Evolutionary conservation across 257 asterid species (phyloP), one percentile per base, ranked within the genome.

Genomic region (Przewalskia tangutica): DNA sequence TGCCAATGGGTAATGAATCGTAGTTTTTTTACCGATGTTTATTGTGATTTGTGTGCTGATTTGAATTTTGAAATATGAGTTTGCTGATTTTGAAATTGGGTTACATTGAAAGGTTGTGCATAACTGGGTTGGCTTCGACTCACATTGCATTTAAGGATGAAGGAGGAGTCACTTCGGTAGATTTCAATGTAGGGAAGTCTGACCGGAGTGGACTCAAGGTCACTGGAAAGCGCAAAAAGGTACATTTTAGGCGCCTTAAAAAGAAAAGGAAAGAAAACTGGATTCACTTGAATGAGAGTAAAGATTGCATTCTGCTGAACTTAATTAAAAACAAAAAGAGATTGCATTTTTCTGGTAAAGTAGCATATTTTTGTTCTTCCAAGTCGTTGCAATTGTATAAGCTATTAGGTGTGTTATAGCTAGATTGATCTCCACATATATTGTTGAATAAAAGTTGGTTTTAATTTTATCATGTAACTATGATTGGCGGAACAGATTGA

Each of bases 191-290:
- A 0, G 98, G 99, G 36, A 94, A 94, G 85, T 87, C 98, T 67
- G 97, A 96, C 83, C 87, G 98, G 48, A 93, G 97, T 84, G 95
- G 88, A 64, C 88, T 90, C 68, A 96, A 94, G 87, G 98, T 96
- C 59, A 89, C 98, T 1, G 99, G 98, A 42, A 96, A 96, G 79
- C 97, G 98, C 12, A 96, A 96, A 87, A 93, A 87, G 94, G 98
- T 96, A 42, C 10, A 17, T 12, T 16, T 7, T 13, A 7, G 36
- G n/a, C 14, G 59, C 4, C 4, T 23, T 23, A 23, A 23, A 23
- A 23, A 23, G 27, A 23, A 23, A 23, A 23, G 1, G 59, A 54
- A 48, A 2, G 14, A 8, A 23, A 64, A 20, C 73, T 64, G 56
- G 11, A 71, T 1, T 46, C 50, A 0, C n/a, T 46, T 71, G 58